Base-by-base conservation (phyloP, 176 grass and related monocot genomes). In the Oryza officinalis region DNA sequence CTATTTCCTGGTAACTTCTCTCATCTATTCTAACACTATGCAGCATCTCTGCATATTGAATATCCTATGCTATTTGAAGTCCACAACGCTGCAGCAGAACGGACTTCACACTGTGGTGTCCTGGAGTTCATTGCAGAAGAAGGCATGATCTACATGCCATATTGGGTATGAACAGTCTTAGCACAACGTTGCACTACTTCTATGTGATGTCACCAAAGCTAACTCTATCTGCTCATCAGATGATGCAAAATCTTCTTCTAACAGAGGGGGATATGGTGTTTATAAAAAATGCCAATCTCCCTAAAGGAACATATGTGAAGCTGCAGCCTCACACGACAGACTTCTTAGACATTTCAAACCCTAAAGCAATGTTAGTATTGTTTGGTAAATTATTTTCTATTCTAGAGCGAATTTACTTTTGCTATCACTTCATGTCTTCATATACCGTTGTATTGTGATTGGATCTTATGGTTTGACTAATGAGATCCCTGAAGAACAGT, bases 221-320 rank as follows among this genome's bases (percentile, higher is more conserved):
- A 61, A 92, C 50, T 57, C 44, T 25, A 65, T 85, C 8, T 80
- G 60, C 67, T 84, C 72, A 85, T 59, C 77, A 99, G 96, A 94
- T 99, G 96, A 99, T 99, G 96, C 96, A 99, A 96, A 99, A 99
- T 92, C 90, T 99, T 80, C 91, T 99, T 77, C 75, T 99, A 25
- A 89, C 94, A 99, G 96, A 99, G 87, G 96, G 96, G 83, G 93
- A 99, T 72, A 88, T 90, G 85, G 91, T 96, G 69, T 91, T 78
- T 28, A 87, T 99, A 44, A 99, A 99, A 84, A 99, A 96, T 87
- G 89, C 91, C 18, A 99, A 86, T 46, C 94, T 99, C 27, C 93
- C 93, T n/a, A 99, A 99, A 78, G 96, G 96, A 13, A 96, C 93
- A 79, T 99, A 96, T 89, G 96, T 99, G 76, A 99, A 99, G 87